A percentile compares a stretch with the other conserved stretches of the same genome.
Conservation (phyloP, 805 yeast species). For the Teunomyces tritomae region DNA sequence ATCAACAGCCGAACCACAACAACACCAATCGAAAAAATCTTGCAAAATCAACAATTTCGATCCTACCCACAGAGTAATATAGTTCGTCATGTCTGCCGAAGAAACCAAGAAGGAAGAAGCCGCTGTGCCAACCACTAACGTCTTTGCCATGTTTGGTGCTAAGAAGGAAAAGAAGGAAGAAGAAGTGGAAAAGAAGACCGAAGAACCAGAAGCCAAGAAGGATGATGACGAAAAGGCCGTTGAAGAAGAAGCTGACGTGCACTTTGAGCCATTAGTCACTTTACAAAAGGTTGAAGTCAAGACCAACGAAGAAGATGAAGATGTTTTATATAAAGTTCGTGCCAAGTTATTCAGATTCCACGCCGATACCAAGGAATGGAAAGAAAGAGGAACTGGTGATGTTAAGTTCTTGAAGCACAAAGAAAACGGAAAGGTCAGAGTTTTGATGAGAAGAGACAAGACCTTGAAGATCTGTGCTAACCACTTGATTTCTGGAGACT, state of each 20-base stretch:
- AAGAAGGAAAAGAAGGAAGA: conserved; percentile 64
- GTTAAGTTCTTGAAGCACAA: conserved; percentile 93
- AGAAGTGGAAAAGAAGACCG: conserved; percentile 35
- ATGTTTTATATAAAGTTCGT: conserved; percentile 77
- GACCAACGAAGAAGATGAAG: conserved; percentile 92
- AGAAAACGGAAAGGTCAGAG: conserved; percentile 74
- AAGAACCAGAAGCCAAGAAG: conserved; percentile 27
- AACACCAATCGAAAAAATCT: conserved; percentile 1
- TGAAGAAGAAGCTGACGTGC: conserved; percentile 76
- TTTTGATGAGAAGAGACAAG: conserved; percentile 98
- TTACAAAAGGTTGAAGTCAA: conserved; percentile 95
- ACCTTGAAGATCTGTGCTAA: conserved; percentile 97
- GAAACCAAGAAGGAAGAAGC: conserved; percentile 25
- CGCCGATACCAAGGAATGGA: conserved; percentile 89
- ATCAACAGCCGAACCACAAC: conserved; percentile 1
- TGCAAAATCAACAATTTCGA: neutral
- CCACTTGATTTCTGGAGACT: conserved; percentile 82
- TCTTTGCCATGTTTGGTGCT: conserved; percentile 95
- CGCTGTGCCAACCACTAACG: conserved; percentile 65
- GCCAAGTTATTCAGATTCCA: conserved; percentile 93
- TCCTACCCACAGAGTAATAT: conserved; percentile 3
- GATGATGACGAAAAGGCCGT: conserved; percentile 52
- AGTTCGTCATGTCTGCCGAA: conserved; percentile 26
- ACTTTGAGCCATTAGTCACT: conserved; percentile 94
- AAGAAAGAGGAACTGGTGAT: conserved; percentile 99